phyloP scores from a whole-genome alignment of 345 rosid species.

The Litchi chinensis region DNA sequence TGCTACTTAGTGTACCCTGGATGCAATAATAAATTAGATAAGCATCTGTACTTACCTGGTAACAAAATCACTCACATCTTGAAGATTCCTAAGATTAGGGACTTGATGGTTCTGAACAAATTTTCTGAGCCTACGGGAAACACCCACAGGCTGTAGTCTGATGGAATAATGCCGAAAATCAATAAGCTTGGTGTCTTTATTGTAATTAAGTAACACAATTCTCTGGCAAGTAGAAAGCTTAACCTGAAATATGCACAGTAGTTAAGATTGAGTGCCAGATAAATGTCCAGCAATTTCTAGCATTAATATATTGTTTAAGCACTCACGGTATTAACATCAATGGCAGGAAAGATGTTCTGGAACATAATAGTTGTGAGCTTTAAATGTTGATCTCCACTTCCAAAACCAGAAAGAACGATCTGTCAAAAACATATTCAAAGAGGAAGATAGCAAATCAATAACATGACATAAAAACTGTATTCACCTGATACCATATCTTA shows the following conservation, averaged over 20 bases:
- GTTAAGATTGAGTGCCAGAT: conserved; percentile 25
- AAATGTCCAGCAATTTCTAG: conserved; percentile 11
- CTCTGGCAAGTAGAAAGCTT: conserved; percentile 93
- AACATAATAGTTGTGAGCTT: conserved; percentile 86
- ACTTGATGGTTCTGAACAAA: conserved; percentile 89
- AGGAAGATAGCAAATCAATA: neutral
- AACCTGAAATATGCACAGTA: conserved; percentile 56
- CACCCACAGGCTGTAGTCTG: conserved; percentile 85
- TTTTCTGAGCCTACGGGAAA: conserved; percentile 82
- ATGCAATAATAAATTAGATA: neutral
- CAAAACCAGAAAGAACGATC: conserved; percentile 97
- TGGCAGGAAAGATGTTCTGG: conserved; percentile 94
- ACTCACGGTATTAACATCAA: conserved; percentile 92
- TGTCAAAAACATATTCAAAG: conserved; percentile 32
- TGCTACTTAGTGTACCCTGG: neutral
- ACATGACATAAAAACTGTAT: neutral
- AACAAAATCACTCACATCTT: conserved; percentile 89
- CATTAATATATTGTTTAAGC: conserved; percentile 7
- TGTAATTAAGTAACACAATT: conserved; percentile 85
- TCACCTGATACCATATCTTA: neutral
- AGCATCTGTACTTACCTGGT: conserved; percentile 61
- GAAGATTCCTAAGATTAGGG: conserved; percentile 83
- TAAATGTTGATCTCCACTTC: conserved; percentile 80
- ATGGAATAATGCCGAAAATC: conserved; percentile 93
- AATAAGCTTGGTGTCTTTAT: conserved; percentile 80